Evolutionary conservation across 2,329 filamentous ascomycete species (phyloP).

Genomic region (Knoxdaviesia proteae): DNA sequence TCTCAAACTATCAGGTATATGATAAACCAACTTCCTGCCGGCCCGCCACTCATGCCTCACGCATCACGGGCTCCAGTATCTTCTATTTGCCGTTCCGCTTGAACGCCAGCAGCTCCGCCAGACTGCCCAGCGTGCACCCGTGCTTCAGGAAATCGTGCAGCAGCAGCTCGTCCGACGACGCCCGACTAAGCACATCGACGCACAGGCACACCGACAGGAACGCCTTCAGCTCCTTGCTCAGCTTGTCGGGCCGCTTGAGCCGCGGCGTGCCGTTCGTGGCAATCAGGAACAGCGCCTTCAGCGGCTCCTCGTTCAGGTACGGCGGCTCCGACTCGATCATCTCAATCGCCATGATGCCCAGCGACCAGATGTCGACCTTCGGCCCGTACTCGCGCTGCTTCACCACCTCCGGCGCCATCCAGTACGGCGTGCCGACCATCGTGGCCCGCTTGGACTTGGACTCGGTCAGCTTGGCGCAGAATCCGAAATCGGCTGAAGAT

Average conservation of each 20-base stretch:
- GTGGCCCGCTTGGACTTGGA: constrained; percentile 93
- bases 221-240: constrained; percentile 92
- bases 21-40: too few species aligned
- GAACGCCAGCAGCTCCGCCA: constrained; percentile 76
- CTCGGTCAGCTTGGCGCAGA: constrained; percentile 96
- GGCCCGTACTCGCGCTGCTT: constrained; percentile 98
- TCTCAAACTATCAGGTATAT: too few species aligned
- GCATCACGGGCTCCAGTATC: too few species aligned
- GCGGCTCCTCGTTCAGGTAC: constrained; percentile 91
- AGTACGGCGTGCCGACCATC: constrained; percentile 98
- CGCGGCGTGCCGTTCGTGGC: constrained; percentile 93
- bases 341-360: constrained; percentile 99
- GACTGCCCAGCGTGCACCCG: constrained; percentile 62
- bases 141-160: constrained; percentile 87
- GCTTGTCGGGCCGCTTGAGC: constrained; percentile 94
- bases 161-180: constrained; percentile 74
- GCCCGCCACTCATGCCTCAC: too few species aligned
- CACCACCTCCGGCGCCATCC: constrained; percentile 98
- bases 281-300: constrained; percentile 93
- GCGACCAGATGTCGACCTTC: constrained; percentile 97
- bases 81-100: constrained; percentile 49
- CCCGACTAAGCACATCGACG: constrained; percentile 86
- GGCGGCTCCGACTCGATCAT: constrained; percentile 99
- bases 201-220: constrained; percentile 94
- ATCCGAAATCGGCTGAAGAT: constrained; percentile 79